Base-by-base conservation (phyloP, 331 rosid species). In the Dryas integrifolia region DNA sequence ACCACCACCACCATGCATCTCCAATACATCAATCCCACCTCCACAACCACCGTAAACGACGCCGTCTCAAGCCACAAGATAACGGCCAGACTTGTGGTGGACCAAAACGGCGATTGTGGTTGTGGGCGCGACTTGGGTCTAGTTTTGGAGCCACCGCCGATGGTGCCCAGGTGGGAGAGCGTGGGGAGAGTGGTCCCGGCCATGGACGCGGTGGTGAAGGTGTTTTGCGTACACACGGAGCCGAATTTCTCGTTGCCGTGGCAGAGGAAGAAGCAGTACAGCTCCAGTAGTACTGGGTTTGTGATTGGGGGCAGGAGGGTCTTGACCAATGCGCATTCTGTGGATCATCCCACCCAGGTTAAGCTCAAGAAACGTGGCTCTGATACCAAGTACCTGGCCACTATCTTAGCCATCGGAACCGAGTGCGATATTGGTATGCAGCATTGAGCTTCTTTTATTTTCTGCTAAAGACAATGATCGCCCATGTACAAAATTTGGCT, bases 361-460 rank as follows among this genome's bases (percentile, higher is more conserved):
- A 91, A 88, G 85, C 86, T 91, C 59, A 91, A 88, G 85, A 91
- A 87, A 74, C 92, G 92, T 41, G 97, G 97, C 67, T 88, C 96
- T 5, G 92, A 91, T 50, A 87, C 88, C 18, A 88, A 91, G 80
- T 91, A 84, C 85, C 73, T 91, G 87, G 97, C 97, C 40, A 91
- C 86, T 10, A 92, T 91, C 35, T 85, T 91, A 21, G 96, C 96
- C 65, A 85, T 91, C 64, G 97, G 97, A 68, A 89, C 97, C 9
- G 96, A 91, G 65, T 91, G 97, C 48, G 97, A 91, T 69, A 85
- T 91, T 30, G 97, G 96, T 91, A 87, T 50, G 79, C 55, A 59
- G 15, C 43, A 5, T 35, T 49, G 21, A 0, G 9, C 9, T 11
- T 13, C 0, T 71, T 59, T 64, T n/a, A 2, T 30, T 30, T 2